Conservation (phyloP, 2,329 filamentous ascomycete genomes). For the Pestalotiopsis sp. region DNA sequence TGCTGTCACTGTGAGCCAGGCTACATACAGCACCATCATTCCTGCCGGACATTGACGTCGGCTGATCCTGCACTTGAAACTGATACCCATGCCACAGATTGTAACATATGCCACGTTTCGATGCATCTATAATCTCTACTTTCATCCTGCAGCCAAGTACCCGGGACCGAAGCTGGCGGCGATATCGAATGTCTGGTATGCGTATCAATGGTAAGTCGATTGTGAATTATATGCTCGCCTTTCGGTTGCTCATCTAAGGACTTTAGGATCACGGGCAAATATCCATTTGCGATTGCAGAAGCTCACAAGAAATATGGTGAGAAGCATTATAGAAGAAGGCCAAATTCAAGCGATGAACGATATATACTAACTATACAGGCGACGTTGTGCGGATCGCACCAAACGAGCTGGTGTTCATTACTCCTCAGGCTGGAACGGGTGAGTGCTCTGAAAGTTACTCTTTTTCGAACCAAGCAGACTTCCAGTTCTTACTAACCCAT, state of each 20-base stretch:
- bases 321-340: neutral
- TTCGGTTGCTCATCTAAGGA: neutral
- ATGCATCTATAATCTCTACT: slow-evolving; percentile 15
- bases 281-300: neutral
- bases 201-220: slow-evolving; percentile 16
- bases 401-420: slow-evolving; percentile 11
- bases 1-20: neutral
- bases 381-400: slow-evolving; percentile 12
- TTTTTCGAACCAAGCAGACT: no score
- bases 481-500: no score
- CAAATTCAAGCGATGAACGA: neutral
- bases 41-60: neutral
- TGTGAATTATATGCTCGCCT: neutral
- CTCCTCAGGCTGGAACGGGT: slow-evolving; percentile 11
- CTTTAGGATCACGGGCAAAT: neutral
- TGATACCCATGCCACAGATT: neutral
- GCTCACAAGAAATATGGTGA: neutral
- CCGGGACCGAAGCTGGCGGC: slow-evolving; percentile 19
- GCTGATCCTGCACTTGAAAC: no score
- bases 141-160: slow-evolving; percentile 18
- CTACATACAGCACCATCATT: neutral
- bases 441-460: no score
- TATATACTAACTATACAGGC: neutral
- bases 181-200: slow-evolving; percentile 15
- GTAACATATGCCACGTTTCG: slow-evolving; percentile 11